A percentile compares a stretch with the other conserved stretches of the same genome.
Conservation (phyloP, 2,329 filamentous ascomycete genomes). For the Alternaria hordeiaustralica region DNA sequence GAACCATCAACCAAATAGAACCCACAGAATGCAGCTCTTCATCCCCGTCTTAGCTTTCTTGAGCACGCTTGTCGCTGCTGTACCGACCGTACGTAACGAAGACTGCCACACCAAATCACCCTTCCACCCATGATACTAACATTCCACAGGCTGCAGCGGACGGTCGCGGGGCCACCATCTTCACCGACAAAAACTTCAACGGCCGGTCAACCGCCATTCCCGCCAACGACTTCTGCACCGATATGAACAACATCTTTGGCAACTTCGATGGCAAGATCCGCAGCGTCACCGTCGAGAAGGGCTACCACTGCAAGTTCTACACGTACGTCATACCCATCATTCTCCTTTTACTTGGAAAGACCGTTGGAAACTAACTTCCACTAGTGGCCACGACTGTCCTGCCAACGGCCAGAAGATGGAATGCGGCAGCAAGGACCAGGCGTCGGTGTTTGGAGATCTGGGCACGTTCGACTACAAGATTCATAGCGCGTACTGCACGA, state of each 20-base stretch:
- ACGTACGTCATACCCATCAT: conserved; percentile 14
- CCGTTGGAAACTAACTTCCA: background rate
- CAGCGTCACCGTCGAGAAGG: conserved; percentile 21
- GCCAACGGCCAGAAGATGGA: background rate
- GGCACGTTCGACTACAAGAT: background rate
- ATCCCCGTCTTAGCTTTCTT: conserved; percentile 15
- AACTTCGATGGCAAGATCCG: conserved; percentile 22
- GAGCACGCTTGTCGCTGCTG: conserved; percentile 12
- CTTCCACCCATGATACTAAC: background rate
- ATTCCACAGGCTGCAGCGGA: background rate
- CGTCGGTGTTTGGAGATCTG: background rate
- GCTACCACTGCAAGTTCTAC: conserved; percentile 27
- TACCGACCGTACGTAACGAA: conserved; percentile 2
- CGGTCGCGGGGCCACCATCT: conserved; percentile 21
- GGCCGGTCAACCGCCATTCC: conserved; percentile 17
- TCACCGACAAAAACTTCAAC: conserved; percentile 7
- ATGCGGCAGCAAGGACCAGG: background rate
- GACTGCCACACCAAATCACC: background rate
- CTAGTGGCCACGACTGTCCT: conserved; percentile 1
- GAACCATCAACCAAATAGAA: background rate
- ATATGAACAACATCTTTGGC: conserved; percentile 27
- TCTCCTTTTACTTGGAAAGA: background rate
- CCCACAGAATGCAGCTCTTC: conserved; percentile 18
- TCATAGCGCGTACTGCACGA: background rate
- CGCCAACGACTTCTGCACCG: conserved; percentile 16